Evolutionary conservation across 768 basidiomycete genomes (phyloP), one percentile per base, ranked within the genome.

Genomic region (Termitomyces bulborhizus): DNA sequence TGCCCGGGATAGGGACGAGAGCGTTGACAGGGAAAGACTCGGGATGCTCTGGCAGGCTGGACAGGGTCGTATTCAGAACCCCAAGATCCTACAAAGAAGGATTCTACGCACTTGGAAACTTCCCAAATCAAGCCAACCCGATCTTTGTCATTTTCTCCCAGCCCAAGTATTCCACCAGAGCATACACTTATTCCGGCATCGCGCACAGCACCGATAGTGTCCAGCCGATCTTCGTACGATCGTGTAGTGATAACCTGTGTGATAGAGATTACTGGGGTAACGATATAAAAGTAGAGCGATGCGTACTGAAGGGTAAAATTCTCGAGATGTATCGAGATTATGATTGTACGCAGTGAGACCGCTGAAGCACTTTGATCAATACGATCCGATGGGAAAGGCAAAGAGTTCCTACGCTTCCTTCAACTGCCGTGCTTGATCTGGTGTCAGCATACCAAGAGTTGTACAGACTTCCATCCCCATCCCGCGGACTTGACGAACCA

Each of bases 401-500:
- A 24, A 41, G n/a, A 46, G n/a, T 31, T 18, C 87, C 61, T 69
- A 91, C 90, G 96, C 96, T 74, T 94, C 86, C 70, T 98, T 98
- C 58, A 99, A 78, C 63, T 87, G 87, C 59, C 76, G 76, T 26
- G 96, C 96, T 71, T 99, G 96, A 56, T 94, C 93, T 24, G 94
- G 90, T 11, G 85, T 84, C 46, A 99, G 78, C 96, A 99, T 98
- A 45, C 96, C 96, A 31, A 99, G 82, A 4, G 96, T 99, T 41
- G 96, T 98, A 76, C 96, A 99, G 26, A 99, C 96, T 73, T 99
- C 96, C 96, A 99, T 97, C 40, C 88, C 95, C 91, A 98, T 94
- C 18, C 82, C 90, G 60, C 95, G 85, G 68, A 93, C 85, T 69
- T 91, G 82, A 36, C 79, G 77, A 55, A 98, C 95, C 94, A 98